Base-by-base conservation (phyloP, 495 filamentous ascomycete species). In the Aspergillus mulundensis region DNA sequence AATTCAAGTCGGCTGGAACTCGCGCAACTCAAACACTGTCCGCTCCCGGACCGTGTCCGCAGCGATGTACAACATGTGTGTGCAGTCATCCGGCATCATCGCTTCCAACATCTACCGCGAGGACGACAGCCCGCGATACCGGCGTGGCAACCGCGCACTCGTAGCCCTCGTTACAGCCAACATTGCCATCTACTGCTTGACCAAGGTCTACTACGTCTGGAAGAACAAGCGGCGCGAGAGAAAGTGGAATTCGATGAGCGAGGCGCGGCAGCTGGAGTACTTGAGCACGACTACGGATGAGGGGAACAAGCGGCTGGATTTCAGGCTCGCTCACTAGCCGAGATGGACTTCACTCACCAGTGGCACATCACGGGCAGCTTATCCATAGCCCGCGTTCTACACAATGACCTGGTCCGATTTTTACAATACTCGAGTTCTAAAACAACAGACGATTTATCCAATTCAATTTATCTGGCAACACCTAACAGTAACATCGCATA, bases 1-100 rank as follows among this genome's bases (percentile, higher is more conserved):
- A 0, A 85, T 88, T 24, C 75, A 84, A 53, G 84, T 86, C 0
- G 84, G 74, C 2, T 84, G 82, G 81, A 80, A 74, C 32, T 81
- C 79, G 0, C 70, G 75, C 48, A 85, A 87, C 60, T 75, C 82
- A 8, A 84, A 83, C 47, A 78, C 77, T 1, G 85, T 87, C 10
- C 69, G 84, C 1, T 85, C 83, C 0, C 67, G 85, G n/a, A 79
- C 84, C 3, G 79, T 88, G 4, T 77, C 76, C 5, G 74, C 82
- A 8, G 68, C 83, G 7, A 61, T 80, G 21, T 85, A 85, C 66
- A 82, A 84, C 61, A 66, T 77, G 76, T 69, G 61, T 25, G 74
- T 77, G 7, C 76, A 79, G 54, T 54, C 68, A 5, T 77, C 78
- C 7, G 78, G 73, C 44, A 78, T 84, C 32, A 76, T 81, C 54